Evolutionary conservation across 2,329 filamentous ascomycete species (phyloP), one percentile per base, ranked within the genome.

Genomic region (Microdochium trichocladiopsis): DNA sequence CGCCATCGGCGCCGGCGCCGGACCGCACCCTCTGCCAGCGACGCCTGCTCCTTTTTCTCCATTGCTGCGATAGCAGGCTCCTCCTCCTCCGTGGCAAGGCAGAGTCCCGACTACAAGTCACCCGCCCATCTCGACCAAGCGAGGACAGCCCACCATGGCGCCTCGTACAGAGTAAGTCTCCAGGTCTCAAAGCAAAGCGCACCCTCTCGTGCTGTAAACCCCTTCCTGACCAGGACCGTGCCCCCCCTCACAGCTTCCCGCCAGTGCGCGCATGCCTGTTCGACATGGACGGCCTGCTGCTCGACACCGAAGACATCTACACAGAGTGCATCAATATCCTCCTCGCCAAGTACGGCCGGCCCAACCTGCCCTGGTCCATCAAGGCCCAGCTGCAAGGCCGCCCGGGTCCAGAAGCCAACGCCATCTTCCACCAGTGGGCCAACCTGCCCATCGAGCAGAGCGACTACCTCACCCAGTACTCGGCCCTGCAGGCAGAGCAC

Each of bases 221-320:
- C n/a, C 28, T 31, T 31, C 28, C 8, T 31, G 28, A 31, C 28
- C 14, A 8, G 8, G 28, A 31, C 8, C 8, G 14, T 8, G 8
- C 28, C 14, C 28, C 8, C 28, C 28, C 28, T 31, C 24, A 28
- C 63, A 90, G 87, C 66, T 85, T 91, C 69, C 87, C 89, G 21
- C 84, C 87, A 48, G 79, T 97, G 54, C 82, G 91, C 60, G 94
- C 93, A 60, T 96, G 92, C 70, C 85, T 99, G 58, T 97, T 99
- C 69, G 94, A 99, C 76, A 96, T 97, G 92, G 94, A 99, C 70
- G 94, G 94, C 55, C 86, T 99, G 33, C 82, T 99, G 21, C 88
- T 99, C 66, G 86, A 97, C 71, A 91, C 89, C 31, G 94, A 97
- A 75, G 94, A 97, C 62, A 70, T 84, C 52, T 97, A 97, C 76